phyloP scores from a whole-genome alignment of 2,329 filamentous ascomycete species.

The Trichoderma atrobrunneum region DNA sequence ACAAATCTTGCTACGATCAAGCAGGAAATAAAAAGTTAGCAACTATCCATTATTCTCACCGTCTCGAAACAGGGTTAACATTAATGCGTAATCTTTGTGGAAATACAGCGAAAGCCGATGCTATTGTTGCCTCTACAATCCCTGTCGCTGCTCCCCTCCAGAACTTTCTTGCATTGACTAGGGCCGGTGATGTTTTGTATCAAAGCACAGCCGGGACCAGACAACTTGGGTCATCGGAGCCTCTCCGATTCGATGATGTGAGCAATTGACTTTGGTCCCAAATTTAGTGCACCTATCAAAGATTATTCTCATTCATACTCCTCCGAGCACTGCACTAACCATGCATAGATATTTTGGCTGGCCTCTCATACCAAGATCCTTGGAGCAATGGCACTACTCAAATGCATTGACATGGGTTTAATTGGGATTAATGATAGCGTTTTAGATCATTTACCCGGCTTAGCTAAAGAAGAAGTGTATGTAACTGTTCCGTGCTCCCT shows the following conservation, averaged over 20 bases:
- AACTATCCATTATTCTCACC: neutral
- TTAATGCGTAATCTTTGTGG: neutral
- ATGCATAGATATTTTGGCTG: neutral
- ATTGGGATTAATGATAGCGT: neutral
- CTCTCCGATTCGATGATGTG: neutral
- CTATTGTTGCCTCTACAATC: neutral
- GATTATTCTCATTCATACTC: neutral
- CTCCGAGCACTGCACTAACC: neutral
- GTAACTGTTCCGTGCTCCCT: neutral
- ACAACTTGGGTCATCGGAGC: neutral
- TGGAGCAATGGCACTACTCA: neutral
- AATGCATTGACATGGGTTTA: neutral
- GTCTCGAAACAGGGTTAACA: neutral
- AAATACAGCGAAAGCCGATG: neutral
- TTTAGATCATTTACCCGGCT: neutral
- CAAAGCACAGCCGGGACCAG: neutral
- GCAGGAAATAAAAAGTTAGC: neutral
- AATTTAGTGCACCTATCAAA: neutral
- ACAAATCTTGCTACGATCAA: neutral
- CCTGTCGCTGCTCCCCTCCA: neutral
- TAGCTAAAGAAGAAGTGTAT: neutral
- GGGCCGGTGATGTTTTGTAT: neutral
- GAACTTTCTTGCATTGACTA: neutral
- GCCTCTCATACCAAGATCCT: neutral
- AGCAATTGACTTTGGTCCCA: neutral